Conservation (phyloP, 495 filamentous ascomycete genomes). For the Articulospora tetracladia region DNA sequence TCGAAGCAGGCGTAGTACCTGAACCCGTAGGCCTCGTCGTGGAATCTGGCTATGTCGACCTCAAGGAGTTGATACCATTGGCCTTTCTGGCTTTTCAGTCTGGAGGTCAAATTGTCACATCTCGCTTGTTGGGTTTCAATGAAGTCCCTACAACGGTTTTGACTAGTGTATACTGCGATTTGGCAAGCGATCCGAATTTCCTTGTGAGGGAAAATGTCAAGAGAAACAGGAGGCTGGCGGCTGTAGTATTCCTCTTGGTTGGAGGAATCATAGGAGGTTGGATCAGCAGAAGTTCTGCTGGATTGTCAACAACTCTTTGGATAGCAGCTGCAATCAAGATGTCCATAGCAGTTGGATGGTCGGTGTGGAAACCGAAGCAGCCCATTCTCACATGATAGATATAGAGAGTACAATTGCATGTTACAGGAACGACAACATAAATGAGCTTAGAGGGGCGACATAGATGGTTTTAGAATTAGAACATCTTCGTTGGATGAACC, state of each 20-base stretch:
- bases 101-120: constrained; percentile 64
- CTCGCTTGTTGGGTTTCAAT: constrained; percentile 56
- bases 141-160: constrained; percentile 73
- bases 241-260: constrained; percentile 51
- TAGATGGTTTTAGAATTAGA: not conserved
- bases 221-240: constrained; percentile 57
- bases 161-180: constrained; percentile 66
- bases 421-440: not conserved
- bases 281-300: constrained; percentile 51
- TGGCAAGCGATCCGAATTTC: constrained; percentile 57
- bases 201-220: constrained; percentile 51
- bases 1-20: constrained; percentile 46
- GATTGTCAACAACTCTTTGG: constrained; percentile 56
- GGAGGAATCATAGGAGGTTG: constrained; percentile 64
- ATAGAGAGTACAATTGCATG: not conserved
- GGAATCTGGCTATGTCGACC: constrained; percentile 25
- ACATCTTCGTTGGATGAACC: not conserved
- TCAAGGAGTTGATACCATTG: constrained; percentile 48
- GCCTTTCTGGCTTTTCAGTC: constrained; percentile 68
- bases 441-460: not conserved
- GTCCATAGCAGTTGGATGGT: constrained; percentile 25
- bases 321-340: constrained; percentile 54
- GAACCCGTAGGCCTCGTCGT: constrained; percentile 27
- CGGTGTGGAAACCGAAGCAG: constrained; percentile 18
- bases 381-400: not conserved